Percentiles rank a stretch among this genome's conserved stretches.
These are phyloP conservation scores for Hymenoscyphus linearis DNA, from an alignment of 2,329 filamentous ascomycete genomes.

Conservation along the genomic window DNA sequence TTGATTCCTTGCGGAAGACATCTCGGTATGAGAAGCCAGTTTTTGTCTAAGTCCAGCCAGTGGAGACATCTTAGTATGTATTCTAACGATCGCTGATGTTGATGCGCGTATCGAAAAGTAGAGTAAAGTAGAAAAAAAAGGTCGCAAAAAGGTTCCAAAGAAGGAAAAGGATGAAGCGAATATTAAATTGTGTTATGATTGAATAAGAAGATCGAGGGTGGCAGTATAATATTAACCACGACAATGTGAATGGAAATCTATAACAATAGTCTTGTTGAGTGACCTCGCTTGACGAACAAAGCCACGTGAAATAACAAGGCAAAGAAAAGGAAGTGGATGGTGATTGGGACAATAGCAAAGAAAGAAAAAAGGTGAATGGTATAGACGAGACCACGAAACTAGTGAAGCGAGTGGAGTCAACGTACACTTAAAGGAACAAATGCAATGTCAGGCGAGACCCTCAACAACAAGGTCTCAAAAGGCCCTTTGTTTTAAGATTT, in stretches of 20 bases:
- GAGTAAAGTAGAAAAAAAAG: neutral
- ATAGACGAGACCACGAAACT: conserved; percentile 9
- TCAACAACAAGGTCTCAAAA: conserved; percentile 7
- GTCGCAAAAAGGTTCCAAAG: neutral
- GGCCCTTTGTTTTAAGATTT: conserved; percentile 24
- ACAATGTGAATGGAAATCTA: conserved; percentile 20
- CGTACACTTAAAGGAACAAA: conserved; percentile 23
- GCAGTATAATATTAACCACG: conserved; percentile 9
- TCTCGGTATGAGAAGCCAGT: conserved; percentile 29
- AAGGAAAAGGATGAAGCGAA: conserved; percentile 3
- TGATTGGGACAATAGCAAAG: conserved; percentile 20
- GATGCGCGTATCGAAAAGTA: neutral
- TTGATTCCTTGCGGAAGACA: conserved; percentile 30
- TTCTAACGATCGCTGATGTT: conserved; percentile 12
- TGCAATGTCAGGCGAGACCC: neutral
- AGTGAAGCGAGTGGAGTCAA: conserved; percentile 8
- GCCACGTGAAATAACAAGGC: conserved; percentile 14
- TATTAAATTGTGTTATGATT: conserved; percentile 5
- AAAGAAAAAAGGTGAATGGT: conserved; percentile 12
- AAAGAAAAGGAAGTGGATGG: neutral
- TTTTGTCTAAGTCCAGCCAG: conserved; percentile 30
- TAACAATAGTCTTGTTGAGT: conserved; percentile 4
- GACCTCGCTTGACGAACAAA: conserved; percentile 1
- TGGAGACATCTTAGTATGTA: conserved; percentile 30
- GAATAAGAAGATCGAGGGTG: conserved; percentile 1